Base-by-base conservation (phyloP, 202 grass and related monocot genomes). In the Saccharum hybrid region DNA sequence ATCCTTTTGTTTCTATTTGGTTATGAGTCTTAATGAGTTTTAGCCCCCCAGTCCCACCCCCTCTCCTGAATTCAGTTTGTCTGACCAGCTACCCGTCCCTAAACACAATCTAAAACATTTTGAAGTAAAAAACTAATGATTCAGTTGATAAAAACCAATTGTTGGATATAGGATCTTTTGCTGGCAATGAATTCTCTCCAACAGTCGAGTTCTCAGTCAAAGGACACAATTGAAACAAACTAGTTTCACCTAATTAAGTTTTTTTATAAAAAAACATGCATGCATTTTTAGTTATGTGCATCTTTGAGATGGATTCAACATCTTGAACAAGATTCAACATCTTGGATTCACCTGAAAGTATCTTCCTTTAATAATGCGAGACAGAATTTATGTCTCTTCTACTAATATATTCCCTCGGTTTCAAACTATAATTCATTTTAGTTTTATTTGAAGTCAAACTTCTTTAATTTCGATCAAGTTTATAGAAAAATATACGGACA, bases 1-100 rank as follows among this genome's bases (percentile, higher is more conserved):
- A 78, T 83, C 56, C 36, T 83, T 87, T 87, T 83, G 80, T 87
- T 82, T 5, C 66, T 77, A 30, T 77, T 22, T 76, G 48, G 72
- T 63, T 8, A 12, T 28, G 9, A 74, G 48, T 71, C n/a, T n/a
- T n/a, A n/a, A n/a, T n/a, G n/a, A n/a, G n/a, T n/a, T 67, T 64
- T 42, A 63, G 22, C 1, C 15, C 6, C 51, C 1, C 16, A 6
- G n/a, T n/a, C n/a, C n/a, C n/a, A 5, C 1, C 1, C 5, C 15
- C 52, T 6, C 48, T 6, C 31, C 3, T 7, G 66, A 37, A 49
- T 39, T 77, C 0, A 59, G 16, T 65, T n/a, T 77, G 26, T 34
- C 30, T 85, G 41, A 8, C 10, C 14, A 40, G 26, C n/a, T 79
- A 9, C 12, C 14, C 54, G 14, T 69, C 34, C 52, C 46, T 1